Conservation (phyloP, 1,284 basidiomycete species). For the Cronartium ribicola region DNA sequence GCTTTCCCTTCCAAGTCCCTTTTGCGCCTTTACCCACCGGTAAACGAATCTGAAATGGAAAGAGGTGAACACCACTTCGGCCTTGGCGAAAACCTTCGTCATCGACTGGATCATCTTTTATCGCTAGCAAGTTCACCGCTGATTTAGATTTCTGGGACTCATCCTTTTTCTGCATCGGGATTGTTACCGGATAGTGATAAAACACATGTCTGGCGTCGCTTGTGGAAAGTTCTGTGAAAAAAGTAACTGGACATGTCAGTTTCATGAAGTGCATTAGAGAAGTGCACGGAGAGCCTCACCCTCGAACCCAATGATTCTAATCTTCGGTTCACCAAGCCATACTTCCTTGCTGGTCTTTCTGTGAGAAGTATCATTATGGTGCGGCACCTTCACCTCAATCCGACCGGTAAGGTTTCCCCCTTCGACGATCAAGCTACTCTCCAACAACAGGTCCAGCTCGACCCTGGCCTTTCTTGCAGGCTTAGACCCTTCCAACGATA, state of each 20-base stretch:
- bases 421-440: slow-evolving; percentile 73
- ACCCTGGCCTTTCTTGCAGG: slow-evolving; percentile 62
- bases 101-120: slow-evolving; percentile 53
- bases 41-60: slow-evolving; percentile 75
- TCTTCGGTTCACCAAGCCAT: slow-evolving; percentile 70
- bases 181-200: slow-evolving; percentile 65
- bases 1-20: slow-evolving; percentile 59
- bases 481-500: background rate
- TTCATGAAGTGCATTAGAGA: background rate
- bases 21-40: slow-evolving; percentile 68
- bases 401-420: slow-evolving; percentile 70
- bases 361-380: slow-evolving; percentile 57
- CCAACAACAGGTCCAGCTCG: slow-evolving; percentile 74
- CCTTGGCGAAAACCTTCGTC: slow-evolving; percentile 64
- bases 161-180: slow-evolving; percentile 25
- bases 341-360: slow-evolving; percentile 57
- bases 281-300: slow-evolving; percentile 52
- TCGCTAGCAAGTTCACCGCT: slow-evolving; percentile 31
- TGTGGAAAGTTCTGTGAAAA: slow-evolving; percentile 56
- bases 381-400: slow-evolving; percentile 66
- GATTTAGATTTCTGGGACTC: slow-evolving; percentile 42
- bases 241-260: background rate
- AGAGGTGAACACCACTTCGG: slow-evolving; percentile 61
- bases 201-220: slow-evolving; percentile 71
- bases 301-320: slow-evolving; percentile 83